Evolutionary conservation across 257 asterid genomes (phyloP), one percentile per base, ranked within the genome.

Genomic region (Ballota nigra): DNA sequence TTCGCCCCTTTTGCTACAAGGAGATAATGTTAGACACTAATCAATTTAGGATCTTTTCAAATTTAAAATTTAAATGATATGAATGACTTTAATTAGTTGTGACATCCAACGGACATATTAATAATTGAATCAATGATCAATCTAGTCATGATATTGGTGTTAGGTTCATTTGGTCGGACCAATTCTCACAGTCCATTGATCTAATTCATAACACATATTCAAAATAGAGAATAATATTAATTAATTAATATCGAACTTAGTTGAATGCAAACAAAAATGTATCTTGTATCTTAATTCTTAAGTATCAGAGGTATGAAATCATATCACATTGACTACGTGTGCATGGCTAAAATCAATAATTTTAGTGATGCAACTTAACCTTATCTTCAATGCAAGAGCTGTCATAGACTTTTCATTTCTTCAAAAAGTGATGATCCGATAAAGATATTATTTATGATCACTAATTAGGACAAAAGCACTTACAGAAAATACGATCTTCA

Each of bases 321-420:
- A 68, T 18, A 59, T 26, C 33, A 77, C 8, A 51, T 58, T 67
- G 55, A 72, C 53, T 59, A 77, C 78, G 71, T 77, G 71, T 66
- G 71, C 75, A 77, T 72, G 71, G 71, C 57, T 19, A 29, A 31
- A 72, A 77, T 68, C 78, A 66, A 66, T 34, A 64, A 56, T 20
- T 53, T 38, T 56, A 20, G 69, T 66, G 74, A 77, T 71, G 73
- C 47, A 77, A 45, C 55, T 77, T 74, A 68, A 49, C 82, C 82
- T 72, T 77, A 77, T 72, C 82, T 67, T 66, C n/a, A 26, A 16
- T 0, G 28, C 12, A 71, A 47, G 45, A 23, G 43, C 58, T 47
- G 66, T 71, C 78, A 22, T 28, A 28, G 68, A 72, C 78, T 67
- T 77, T 77, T 71, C 77, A 66, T 56, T 71, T 71, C 52, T 12